Conservation (phyloP, 2,329 filamentous ascomycete species). For the Coniochaeta sp. region DNA sequence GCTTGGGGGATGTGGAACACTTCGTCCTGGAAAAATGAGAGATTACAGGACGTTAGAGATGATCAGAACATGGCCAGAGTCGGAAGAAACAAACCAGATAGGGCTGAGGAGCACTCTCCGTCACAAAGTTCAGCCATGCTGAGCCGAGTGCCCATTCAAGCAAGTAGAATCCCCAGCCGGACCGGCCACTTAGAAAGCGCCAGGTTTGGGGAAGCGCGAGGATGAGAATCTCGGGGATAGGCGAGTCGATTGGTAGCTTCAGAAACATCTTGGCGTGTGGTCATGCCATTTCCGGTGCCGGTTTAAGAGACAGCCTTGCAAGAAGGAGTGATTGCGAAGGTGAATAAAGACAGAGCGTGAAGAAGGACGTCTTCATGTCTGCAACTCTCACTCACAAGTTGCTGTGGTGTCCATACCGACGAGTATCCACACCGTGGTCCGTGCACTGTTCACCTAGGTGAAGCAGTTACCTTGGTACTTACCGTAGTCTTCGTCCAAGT, state of each 20-base stretch:
- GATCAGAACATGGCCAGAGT: neutral
- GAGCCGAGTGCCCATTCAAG: neutral
- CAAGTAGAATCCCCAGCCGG: neutral
- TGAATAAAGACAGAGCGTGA: neutral
- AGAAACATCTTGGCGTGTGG: neutral
- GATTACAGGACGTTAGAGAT: neutral
- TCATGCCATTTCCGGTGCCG: neutral
- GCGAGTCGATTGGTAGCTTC: neutral
- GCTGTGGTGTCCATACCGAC: neutral
- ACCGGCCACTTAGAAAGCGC: neutral
- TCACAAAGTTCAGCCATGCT: neutral
- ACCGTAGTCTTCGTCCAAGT: too few relatives aligned
- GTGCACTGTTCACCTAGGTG: neutral
- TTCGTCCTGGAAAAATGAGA: conserved; percentile 59
- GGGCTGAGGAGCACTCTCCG: conserved; percentile 28
- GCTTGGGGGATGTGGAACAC: conserved; percentile 88
- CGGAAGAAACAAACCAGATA: conserved; percentile 38
- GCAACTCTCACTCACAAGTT: neutral
- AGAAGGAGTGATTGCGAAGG: conserved; percentile 4
- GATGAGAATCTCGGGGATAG: neutral
- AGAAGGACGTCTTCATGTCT: neutral
- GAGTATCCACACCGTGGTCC: neutral
- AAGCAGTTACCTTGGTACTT: too few relatives aligned
- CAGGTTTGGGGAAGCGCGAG: neutral
- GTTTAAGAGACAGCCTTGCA: neutral